Percentiles rank a stretch among this genome's conserved stretches.
These are phyloP conservation scores for Viola odorata DNA, from an alignment of 345 rosid genomes.

Conservation along the genomic window DNA sequence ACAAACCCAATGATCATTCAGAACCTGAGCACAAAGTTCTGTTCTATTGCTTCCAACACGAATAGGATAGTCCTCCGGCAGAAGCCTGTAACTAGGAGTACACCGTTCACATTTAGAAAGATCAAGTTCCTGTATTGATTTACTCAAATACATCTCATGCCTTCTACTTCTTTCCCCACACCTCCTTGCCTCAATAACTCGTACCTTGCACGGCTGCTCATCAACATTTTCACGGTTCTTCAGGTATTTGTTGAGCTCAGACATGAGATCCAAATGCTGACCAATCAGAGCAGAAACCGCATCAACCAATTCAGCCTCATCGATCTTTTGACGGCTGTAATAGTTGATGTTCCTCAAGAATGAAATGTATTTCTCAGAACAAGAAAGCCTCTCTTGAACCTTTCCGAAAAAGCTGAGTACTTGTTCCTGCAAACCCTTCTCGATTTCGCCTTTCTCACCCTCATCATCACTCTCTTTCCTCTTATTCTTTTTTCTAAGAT, in stretches of 20 bases:
- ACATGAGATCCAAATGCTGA: neutral
- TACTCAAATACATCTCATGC: neutral
- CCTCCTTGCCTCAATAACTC: neutral
- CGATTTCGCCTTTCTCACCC: neutral
- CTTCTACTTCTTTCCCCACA: neutral
- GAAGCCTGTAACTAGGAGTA: constrained; percentile 15
- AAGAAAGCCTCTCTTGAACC: neutral
- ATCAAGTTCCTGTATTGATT: constrained; percentile 6
- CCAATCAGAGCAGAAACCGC: neutral
- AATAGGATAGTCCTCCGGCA: neutral
- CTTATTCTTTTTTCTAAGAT: neutral
- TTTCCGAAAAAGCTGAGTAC: neutral
- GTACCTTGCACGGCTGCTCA: neutral
- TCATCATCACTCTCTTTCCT: neutral
- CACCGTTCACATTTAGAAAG: constrained; percentile 8
- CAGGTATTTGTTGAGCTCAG: neutral
- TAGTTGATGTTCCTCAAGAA: neutral
- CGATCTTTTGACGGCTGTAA: neutral
- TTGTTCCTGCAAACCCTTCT: neutral
- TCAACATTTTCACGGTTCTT: neutral
- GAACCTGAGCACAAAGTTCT: constrained; percentile 5
- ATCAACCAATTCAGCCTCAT: neutral
- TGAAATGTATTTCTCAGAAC: neutral
- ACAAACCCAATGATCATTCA: constrained; percentile 15
- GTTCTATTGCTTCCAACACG: neutral